These are phyloP conservation scores for Fragilaria radians DNA, from an alignment of 108 stramenopile genomes.

Conservation along the genomic window DNA sequence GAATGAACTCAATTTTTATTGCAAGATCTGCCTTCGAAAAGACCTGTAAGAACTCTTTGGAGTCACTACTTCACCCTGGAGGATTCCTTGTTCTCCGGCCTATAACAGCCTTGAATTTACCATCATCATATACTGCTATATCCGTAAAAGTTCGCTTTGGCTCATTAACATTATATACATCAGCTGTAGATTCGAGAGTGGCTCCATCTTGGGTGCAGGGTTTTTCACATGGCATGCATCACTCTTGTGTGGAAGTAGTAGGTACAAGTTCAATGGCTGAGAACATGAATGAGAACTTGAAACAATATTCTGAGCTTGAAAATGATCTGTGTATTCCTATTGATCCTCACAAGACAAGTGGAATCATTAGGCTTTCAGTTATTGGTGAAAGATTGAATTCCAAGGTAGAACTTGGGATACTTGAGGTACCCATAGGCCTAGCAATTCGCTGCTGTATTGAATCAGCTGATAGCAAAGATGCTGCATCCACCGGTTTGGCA, in stretches of 20 bases:
- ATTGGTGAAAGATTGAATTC: constrained; percentile 57
- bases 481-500: background rate
- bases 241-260: too few relatives aligned
- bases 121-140: constrained; percentile 64
- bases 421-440: constrained; percentile 61
- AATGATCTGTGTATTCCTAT: constrained; percentile 66
- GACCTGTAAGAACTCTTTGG: constrained; percentile 35
- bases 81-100: constrained; percentile 72
- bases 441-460: constrained; percentile 69
- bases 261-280: too few relatives aligned
- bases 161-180: constrained; percentile 26
- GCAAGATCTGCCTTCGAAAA: constrained; percentile 50
- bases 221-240: too few relatives aligned
- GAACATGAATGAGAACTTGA: background rate
- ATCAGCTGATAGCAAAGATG: constrained; percentile 11
- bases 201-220: constrained; percentile 55
- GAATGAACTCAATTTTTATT: constrained; percentile 13
- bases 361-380: constrained; percentile 64
- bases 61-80: constrained; percentile 59
- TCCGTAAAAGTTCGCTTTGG: constrained; percentile 66
- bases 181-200: constrained; percentile 67
- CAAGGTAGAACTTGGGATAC: constrained; percentile 67
- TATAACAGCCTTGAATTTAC: constrained; percentile 74
- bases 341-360: constrained; percentile 78
- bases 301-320: constrained; percentile 23